Percentiles rank a stretch among this genome's conserved stretches.
Conservation (phyloP, 352 stramenopile genomes). For the Pythium pectinolyticum region DNA sequence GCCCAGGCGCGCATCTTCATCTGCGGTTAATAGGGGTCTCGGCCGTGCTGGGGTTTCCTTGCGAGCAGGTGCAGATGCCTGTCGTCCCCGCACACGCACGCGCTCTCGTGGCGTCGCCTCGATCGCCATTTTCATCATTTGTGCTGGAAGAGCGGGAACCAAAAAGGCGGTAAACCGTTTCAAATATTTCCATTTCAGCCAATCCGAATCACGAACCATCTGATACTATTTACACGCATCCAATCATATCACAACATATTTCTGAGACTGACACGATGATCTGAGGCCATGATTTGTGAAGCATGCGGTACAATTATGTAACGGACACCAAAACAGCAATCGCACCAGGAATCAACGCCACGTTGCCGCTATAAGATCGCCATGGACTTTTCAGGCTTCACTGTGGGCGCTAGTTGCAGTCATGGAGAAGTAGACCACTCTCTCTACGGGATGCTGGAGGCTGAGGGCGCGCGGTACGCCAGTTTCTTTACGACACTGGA, state of each 20-base stretch:
- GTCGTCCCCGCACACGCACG: not conserved
- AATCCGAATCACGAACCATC: too few species aligned
- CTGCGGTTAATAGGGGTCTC: not conserved
- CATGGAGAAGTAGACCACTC: constrained; percentile 21
- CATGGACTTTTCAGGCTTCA: constrained; percentile 20
- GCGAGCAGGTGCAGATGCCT: not conserved
- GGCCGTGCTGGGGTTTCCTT: not conserved
- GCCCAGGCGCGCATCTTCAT: not conserved
- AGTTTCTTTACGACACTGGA: constrained; percentile 62
- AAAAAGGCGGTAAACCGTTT: constrained; percentile 25
- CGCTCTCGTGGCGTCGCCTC: not conserved
- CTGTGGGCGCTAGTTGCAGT: not conserved
- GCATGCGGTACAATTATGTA: not conserved
- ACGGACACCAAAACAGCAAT: not conserved
- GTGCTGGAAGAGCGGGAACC: constrained; percentile 3
- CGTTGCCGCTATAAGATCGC: not conserved
- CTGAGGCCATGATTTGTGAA: not conserved
- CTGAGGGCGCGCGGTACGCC: constrained; percentile 54
- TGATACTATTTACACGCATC: too few species aligned
- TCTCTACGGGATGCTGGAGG: constrained; percentile 67
- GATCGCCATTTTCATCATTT: constrained; percentile 1
- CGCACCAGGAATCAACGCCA: not conserved
- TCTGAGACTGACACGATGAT: too few species aligned
- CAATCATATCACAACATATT: too few species aligned
- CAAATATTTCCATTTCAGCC: constrained; percentile 11